A percentile compares a stretch with the other conserved stretches of the same genome.
Conservation (phyloP, 2,329 filamentous ascomycete species). For the Colletotrichum chrysophilum region DNA sequence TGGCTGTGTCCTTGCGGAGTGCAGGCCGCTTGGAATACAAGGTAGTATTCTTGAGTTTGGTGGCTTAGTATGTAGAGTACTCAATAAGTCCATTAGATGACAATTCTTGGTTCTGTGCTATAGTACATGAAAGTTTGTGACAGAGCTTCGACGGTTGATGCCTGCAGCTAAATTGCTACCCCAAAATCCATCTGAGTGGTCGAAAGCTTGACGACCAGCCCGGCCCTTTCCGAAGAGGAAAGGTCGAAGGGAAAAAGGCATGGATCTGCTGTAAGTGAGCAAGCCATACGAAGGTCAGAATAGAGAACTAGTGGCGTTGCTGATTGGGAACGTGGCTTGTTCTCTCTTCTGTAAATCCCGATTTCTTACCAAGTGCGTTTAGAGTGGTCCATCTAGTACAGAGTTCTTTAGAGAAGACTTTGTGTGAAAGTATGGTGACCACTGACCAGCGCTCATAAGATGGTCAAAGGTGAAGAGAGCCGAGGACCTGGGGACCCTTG, state of each 20-base stretch:
- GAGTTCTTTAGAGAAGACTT: background rate
- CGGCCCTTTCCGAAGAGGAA: background rate
- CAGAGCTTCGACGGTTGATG: background rate
- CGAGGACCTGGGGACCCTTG: background rate
- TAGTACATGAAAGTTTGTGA: background rate
- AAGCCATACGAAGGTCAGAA: background rate
- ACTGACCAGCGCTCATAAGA: background rate
- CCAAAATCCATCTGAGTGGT: background rate
- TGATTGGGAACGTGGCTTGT: background rate
- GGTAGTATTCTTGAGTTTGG: background rate
- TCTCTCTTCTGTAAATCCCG: background rate
- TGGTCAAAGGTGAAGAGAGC: background rate
- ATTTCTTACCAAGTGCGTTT: background rate
- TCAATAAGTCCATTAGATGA: background rate
- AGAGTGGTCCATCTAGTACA: background rate
- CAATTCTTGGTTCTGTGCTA: background rate
- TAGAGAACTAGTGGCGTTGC: background rate
- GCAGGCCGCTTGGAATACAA: conserved; percentile 1
- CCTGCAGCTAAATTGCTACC: background rate
- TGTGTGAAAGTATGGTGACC: background rate
- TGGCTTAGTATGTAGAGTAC: conserved; percentile 13
- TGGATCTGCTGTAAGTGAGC: background rate
- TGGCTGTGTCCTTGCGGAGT: conserved; percentile 1
- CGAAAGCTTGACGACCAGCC: background rate
- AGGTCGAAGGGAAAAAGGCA: background rate